phyloP scores from a whole-genome alignment of 257 asterid species.

The Capsicum baccatum region DNA sequence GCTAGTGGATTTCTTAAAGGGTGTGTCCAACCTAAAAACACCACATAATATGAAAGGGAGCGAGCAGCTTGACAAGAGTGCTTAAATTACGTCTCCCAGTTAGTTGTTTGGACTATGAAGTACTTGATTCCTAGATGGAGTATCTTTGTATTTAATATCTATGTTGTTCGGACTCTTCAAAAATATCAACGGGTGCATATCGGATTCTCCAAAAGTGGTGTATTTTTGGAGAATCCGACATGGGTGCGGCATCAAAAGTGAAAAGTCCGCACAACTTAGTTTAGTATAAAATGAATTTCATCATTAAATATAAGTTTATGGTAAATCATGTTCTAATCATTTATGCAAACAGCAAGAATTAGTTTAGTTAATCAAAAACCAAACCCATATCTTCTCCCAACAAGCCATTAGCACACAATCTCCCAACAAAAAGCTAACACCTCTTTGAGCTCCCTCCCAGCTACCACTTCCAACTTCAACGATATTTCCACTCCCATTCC shows the following conservation, averaged over 20 bases:
- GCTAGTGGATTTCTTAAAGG: not conserved
- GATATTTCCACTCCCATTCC: not conserved
- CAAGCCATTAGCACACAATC: not conserved
- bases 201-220: too few relatives aligned
- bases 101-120: not conserved
- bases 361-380: not conserved
- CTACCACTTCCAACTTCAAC: not conserved
- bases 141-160: not conserved
- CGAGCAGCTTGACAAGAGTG: not conserved
- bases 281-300: too few relatives aligned
- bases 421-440: conserved; percentile 5
- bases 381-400: not conserved
- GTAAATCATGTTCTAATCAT: not conserved
- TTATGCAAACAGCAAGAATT: not conserved
- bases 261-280: too few relatives aligned
- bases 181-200: too few relatives aligned
- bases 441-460: not conserved
- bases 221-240: too few relatives aligned
- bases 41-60: not conserved
- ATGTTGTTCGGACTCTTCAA: too few relatives aligned
- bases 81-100: not conserved
- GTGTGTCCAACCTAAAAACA: not conserved
- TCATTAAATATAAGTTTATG: too few relatives aligned
- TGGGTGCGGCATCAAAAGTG: too few relatives aligned
- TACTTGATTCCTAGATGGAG: not conserved